Evolutionary conservation across 2,329 filamentous ascomycete species (phyloP), one percentile per base, ranked within the genome.

Genomic region (Ploettnerulaceae sp.): DNA sequence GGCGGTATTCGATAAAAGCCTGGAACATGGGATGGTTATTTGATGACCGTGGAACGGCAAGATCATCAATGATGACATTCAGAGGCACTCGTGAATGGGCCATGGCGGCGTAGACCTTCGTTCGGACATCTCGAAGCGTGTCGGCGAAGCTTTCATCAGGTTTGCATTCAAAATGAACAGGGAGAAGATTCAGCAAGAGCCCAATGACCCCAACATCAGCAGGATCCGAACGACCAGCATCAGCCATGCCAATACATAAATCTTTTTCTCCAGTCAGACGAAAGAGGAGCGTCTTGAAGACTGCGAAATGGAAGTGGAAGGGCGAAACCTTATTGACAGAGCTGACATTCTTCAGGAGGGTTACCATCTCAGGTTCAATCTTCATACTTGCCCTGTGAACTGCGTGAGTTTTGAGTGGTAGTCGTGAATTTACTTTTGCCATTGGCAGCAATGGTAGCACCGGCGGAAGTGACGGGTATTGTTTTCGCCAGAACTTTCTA

Each of bases 291-390:
- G n/a, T n/a, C 15, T 50, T 35, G 38, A 71, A 65, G 0, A 61
- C 59, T 0, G 71, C 64, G 2, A 77, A 58, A 50, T 70, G 69
- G 51, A 76, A 64, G 39, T 77, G 71, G 50, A 75, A 76, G 0
- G 63, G 51, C 0, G 68, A 71, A 0, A 60, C 55, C 36, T 62
- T n/a, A n/a, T n/a, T n/a, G n/a, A n/a, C n/a, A n/a, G n/a, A n/a
- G n/a, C n/a, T n/a, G n/a, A n/a, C n/a, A n/a, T n/a, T n/a, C n/a
- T n/a, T n/a, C n/a, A n/a, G 57, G 31, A 57, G 51, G 43, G 33
- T 36, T 25, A 36, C 46, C 20, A 31, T 35, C 1, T 34, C 21
- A 6, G 15, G 41, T 24, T 4, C 37, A 7, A 45, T 18, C 12
- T 36, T 45, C 5, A 31, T 9, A 14, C 22, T 18, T 15, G 34